phyloP scores from a whole-genome alignment of 2,329 filamentous ascomycete species.

The Rugonectria rugulosa region DNA sequence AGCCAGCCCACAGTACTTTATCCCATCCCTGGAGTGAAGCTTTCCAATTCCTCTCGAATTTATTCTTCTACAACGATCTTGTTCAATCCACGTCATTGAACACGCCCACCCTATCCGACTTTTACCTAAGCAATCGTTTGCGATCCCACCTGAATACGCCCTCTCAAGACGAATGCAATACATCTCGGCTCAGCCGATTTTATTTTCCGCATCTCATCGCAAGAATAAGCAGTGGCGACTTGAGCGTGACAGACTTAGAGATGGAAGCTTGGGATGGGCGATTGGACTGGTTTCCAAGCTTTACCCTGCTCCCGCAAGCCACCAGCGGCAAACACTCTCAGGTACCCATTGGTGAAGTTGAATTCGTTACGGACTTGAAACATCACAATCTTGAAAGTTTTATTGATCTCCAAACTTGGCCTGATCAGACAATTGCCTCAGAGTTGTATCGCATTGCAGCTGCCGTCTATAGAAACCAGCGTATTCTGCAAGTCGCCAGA shows the following conservation, averaged over 20 bases:
- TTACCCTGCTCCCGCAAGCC: conserved; percentile 13
- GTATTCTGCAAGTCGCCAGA: neutral
- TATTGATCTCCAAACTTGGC: neutral
- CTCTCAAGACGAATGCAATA: neutral
- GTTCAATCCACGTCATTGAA: conserved; percentile 24
- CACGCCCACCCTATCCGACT: conserved; percentile 21
- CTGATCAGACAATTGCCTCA: conserved; percentile 11
- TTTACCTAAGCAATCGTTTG: conserved; percentile 12
- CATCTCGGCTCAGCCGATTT: neutral
- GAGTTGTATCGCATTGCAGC: conserved; percentile 30
- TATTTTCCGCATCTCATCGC: conserved; percentile 25
- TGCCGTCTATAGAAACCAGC: conserved; percentile 23
- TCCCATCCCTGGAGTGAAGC: conserved; percentile 3
- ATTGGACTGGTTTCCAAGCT: conserved; percentile 30
- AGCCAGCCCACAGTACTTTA: neutral
- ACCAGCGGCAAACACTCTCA: neutral
- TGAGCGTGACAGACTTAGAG: conserved; percentile 18
- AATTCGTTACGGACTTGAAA: neutral
- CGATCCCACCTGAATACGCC: neutral
- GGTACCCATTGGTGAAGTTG: neutral
- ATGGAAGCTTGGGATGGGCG: conserved; percentile 26
- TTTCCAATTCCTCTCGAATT: conserved; percentile 24
- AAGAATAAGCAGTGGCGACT: conserved; percentile 22
- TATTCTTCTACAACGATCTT: conserved; percentile 31
- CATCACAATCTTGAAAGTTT: conserved; percentile 9